phyloP scores from a whole-genome alignment of 208 protist genomes.

The Blastocrithidia nonstop region DNA sequence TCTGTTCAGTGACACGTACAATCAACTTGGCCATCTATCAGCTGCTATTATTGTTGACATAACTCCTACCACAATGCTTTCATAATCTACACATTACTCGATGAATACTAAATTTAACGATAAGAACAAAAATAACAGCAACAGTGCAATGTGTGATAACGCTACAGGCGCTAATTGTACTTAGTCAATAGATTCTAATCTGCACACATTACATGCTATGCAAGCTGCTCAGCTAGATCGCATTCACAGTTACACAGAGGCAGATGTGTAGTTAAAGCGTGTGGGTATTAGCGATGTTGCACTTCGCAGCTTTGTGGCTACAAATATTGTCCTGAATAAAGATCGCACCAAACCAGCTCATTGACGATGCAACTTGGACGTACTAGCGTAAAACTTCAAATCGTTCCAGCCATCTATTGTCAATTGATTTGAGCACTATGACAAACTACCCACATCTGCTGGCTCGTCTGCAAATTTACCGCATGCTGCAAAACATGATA shows the following conservation, averaged over 20 bases:
- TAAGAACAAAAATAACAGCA: too few relatives aligned
- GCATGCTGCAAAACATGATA: not conserved
- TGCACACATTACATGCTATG: constrained; percentile 41
- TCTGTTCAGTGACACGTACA: constrained; percentile 16
- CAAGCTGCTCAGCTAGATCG: constrained; percentile 17
- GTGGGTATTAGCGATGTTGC: constrained; percentile 35
- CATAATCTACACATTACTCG: constrained; percentile 8
- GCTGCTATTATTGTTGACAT: constrained; percentile 73
- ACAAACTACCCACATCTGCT: too few relatives aligned
- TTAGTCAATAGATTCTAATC: constrained; percentile 4
- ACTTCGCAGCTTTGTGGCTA: constrained; percentile 67
- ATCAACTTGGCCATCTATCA: constrained; percentile 16
- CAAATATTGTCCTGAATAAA: constrained; percentile 36
- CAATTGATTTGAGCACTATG: constrained; percentile 16
- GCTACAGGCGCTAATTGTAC: constrained; percentile 12
- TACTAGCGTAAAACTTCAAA: constrained; percentile 26
- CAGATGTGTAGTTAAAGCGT: constrained; percentile 20
- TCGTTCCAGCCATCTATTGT: constrained; percentile 32
- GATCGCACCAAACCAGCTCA: constrained; percentile 8
- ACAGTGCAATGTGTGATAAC: too few relatives aligned
- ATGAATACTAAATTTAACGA: too few relatives aligned
- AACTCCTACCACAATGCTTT: constrained; percentile 20
- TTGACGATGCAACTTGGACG: constrained; percentile 39
- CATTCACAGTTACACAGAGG: constrained; percentile 37
- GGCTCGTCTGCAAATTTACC: too few relatives aligned